Evolutionary conservation across 257 asterid species (phyloP), one percentile per base, ranked within the genome.

Genomic region (Thymus mandschuricus): DNA sequence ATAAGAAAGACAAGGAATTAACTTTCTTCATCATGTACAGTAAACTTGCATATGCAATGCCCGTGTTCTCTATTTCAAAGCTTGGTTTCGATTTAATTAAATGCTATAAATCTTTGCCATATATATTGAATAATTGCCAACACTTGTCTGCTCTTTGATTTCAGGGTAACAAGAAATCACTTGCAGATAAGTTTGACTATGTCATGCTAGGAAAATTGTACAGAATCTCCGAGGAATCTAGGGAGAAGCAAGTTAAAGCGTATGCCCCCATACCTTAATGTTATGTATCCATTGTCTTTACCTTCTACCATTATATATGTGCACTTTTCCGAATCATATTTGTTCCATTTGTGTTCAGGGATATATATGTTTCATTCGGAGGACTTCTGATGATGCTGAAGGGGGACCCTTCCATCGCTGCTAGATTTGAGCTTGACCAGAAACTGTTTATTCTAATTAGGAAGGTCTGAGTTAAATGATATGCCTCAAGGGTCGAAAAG

Each of bases 161-260:
- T 54, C 77, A 64, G 71, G 66, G 71, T 15, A 79, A 76, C 74
- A 83, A 77, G 87, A 93, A 87, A 73, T 86, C 96, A 35, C 89
- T 91, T 52, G 98, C 97, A 35, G 98, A 93, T 74, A 80, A 87
- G 78, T 92, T 83, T 34, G 98, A 93, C 73, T 93, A 93, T 64
- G 96, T 93, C 62, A 93, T 93, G 97, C 97, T 87, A 65, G 98
- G 98, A 58, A 93, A 91, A 75, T 66, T 93, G 58, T 91, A 93
- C 85, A 87, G 87, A 75, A 85, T 93, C 75, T 81, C 94, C 0
- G 98, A 93, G 82, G 92, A 89, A 66, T 75, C 85, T 33, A 74
- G 76, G 44, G 81, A 82, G 49, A 75, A 77, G 76, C 88, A 84
- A 33, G 85, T 78, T 35, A 89, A 86, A 87, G 96, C 96, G 98